A percentile compares a stretch with the other conserved stretches of the same genome.
Evolutionary conservation across 2,329 filamentous ascomycete species (phyloP).

Genomic region (Penicillium freii): DNA sequence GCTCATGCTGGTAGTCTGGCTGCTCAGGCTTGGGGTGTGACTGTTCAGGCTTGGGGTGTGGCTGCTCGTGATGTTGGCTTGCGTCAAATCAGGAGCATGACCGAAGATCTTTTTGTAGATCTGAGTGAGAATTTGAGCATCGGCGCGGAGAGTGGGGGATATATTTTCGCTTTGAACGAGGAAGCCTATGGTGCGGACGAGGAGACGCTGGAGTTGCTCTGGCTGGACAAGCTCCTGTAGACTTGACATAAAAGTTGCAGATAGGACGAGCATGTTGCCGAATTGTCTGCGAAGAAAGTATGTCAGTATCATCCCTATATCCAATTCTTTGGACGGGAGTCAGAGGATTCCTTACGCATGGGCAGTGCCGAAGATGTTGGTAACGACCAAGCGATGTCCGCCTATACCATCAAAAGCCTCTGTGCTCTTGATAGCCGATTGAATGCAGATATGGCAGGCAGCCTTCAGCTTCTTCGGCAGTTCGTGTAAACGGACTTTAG

Average conservation of each 20-base stretch:
- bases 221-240: slow-evolving; percentile 59
- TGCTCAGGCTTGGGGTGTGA: not conserved
- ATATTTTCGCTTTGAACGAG: slow-evolving; percentile 67
- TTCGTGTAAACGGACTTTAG: slow-evolving; percentile 24
- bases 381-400: slow-evolving; percentile 7
- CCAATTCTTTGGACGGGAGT: not conserved
- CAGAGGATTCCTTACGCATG: slow-evolving; percentile 7
- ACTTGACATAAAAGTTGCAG: slow-evolving; percentile 71
- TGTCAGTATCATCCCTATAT: slow-evolving; percentile 24
- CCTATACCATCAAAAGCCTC: slow-evolving; percentile 8
- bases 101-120: slow-evolving; percentile 50
- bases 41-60: not conserved
- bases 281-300: slow-evolving; percentile 68
- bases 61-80: not conserved
- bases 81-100: slow-evolving; percentile 2
- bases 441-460: slow-evolving; percentile 6
- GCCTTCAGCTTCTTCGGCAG: slow-evolving; percentile 41
- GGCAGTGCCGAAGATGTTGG: slow-evolving; percentile 11
- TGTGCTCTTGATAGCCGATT: slow-evolving; percentile 3
- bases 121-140: slow-evolving; percentile 68
- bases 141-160: slow-evolving; percentile 70
- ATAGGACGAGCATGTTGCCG: slow-evolving; percentile 88
- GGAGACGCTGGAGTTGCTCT: slow-evolving; percentile 58
- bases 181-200: slow-evolving; percentile 73
- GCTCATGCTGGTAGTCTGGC: slow-evolving; percentile 2